phyloP scores from a whole-genome alignment of 768 basidiomycete genomes.

The Agaricus bisporus region DNA sequence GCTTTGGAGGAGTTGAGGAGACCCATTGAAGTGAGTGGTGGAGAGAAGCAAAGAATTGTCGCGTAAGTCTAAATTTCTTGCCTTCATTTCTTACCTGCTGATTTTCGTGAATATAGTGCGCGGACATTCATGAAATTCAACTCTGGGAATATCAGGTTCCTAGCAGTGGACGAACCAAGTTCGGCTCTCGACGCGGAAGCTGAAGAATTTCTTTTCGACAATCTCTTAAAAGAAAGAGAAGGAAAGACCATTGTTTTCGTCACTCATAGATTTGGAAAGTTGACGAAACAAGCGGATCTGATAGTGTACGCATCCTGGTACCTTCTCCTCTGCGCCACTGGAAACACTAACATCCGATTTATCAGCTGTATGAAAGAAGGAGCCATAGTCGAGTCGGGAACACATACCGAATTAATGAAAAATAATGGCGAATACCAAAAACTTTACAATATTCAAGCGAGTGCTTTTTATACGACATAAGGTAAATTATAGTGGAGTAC shows the following conservation, averaged over 20 bases:
- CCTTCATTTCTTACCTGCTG: background rate
- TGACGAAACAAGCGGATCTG: conserved; percentile 42
- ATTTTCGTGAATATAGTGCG: conserved; percentile 21
- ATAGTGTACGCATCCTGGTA: conserved; percentile 36
- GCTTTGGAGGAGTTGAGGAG: conserved; percentile 20
- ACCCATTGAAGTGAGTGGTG: conserved; percentile 30
- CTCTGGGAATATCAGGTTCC: conserved; percentile 35
- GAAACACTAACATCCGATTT: background rate
- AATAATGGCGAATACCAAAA: conserved; percentile 33
- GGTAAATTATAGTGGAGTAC: too few relatives aligned
- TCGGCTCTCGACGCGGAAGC: conserved; percentile 50
- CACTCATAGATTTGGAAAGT: conserved; percentile 47
- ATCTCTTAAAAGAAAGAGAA: conserved; percentile 27
- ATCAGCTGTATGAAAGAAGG: conserved; percentile 42
- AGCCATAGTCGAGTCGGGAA: conserved; percentile 31
- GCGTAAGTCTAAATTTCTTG: conserved; percentile 30
- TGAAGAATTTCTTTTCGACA: conserved; percentile 41
- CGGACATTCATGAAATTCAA: conserved; percentile 40
- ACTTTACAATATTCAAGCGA: conserved; percentile 34
- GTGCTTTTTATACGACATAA: conserved; percentile 14
- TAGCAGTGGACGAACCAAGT: conserved; percentile 55
- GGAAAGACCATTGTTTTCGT: conserved; percentile 54
- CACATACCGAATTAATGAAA: conserved; percentile 32
- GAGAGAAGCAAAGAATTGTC: conserved; percentile 43
- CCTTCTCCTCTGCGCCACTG: background rate